Evolutionary conservation across 257 asterid genomes (phyloP), one percentile per base, ranked within the genome.

Genomic region (Penstemon newberryi): DNA sequence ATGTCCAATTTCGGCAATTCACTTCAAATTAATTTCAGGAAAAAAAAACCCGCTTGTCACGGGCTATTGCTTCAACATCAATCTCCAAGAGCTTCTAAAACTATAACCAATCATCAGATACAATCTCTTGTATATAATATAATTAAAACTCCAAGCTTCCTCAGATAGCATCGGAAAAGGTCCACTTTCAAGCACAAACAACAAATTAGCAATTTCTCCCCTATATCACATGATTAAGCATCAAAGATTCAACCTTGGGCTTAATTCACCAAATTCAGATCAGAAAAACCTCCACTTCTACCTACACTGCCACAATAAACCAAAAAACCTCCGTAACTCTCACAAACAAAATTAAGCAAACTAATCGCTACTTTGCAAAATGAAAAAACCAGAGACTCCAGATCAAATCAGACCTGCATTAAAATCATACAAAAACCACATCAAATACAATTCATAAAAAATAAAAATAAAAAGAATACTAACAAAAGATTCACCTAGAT

Each of bases 361-460:
- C 33, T 25, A 25, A 25, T 25, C 33, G 1, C 18, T 6, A 36
- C 42, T 12, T 13, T 10, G 49, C 64, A 67, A 47, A 72, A 78
- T 68, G 39, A 72, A 76, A 71, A 70, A 56, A 69, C 10, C 56
- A 73, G 36, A 70, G 66, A 77, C 74, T 73, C 82, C 81, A 80
- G 84, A 81, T 84, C 88, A 77, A 75, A 79, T 47, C 51, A 57
- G 68, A 72, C 90, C 95, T 87, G 95, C 87, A 87, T 68, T 70
- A 71, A 70, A 59, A 12, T 38, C 80, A 67, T 51, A 52, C 77
- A 77, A 66, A 56, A 52, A 44, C 72, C 68, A 19, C 66, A 33
- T 65, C 53, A 64, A 78, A 67, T 43, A 19, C 74, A 38, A 70
- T 73, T 69, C 76, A 63, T 44, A 43, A 38, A 66, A 7, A 70